phyloP scores from a whole-genome alignment of 495 filamentous ascomycete species.

The Neurospora sp. region DNA sequence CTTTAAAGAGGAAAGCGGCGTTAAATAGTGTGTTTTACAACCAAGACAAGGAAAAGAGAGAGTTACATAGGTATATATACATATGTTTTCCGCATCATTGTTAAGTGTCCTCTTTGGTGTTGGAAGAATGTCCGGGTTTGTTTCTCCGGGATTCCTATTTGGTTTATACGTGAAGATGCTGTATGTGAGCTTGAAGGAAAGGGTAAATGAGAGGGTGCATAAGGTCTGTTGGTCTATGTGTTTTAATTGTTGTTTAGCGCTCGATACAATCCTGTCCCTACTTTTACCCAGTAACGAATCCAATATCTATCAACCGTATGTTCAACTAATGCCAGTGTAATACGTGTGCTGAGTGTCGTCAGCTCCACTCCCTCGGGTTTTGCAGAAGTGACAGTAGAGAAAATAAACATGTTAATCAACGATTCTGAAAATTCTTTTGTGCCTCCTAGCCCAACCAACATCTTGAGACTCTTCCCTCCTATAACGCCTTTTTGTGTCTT shows the following conservation, averaged over 20 bases:
- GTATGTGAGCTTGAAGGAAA: neutral
- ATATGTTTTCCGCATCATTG: neutral
- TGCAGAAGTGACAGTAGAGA: neutral
- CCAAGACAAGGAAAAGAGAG: neutral
- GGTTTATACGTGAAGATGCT: neutral
- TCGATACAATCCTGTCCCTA: neutral
- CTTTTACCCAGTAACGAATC: neutral
- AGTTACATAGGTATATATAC: neutral
- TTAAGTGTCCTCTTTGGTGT: neutral
- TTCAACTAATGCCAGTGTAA: neutral
- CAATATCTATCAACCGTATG: neutral
- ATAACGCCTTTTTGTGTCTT: neutral
- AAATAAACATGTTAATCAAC: neutral
- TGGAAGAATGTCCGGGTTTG: neutral
- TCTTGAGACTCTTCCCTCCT: neutral
- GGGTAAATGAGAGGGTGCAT: neutral
- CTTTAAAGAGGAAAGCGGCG: neutral
- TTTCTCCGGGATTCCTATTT: too few species aligned
- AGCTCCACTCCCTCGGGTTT: neutral
- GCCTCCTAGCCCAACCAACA: neutral
- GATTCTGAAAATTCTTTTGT: neutral
- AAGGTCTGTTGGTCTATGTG: neutral
- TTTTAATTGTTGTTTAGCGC: neutral
- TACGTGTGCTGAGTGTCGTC: neutral
- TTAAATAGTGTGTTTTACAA: neutral